Conservation (phyloP, 352 stramenopile species). For the Phytophthora sp. region DNA sequence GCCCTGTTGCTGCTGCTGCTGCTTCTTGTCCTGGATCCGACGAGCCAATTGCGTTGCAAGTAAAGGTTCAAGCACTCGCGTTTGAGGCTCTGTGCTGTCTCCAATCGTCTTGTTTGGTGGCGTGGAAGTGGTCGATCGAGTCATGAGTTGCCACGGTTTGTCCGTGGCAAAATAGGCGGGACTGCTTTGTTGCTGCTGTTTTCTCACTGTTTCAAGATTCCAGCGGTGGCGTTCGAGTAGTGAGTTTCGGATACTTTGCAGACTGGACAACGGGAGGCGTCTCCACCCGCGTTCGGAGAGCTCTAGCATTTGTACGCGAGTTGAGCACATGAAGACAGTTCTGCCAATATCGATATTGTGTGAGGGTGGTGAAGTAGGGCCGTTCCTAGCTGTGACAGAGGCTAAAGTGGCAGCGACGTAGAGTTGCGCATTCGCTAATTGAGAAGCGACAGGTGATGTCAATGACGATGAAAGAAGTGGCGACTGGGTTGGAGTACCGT, state of each 20-base stretch:
- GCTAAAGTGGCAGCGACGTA: conserved; percentile 38
- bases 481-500: not conserved
- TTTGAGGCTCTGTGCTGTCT: conserved; percentile 19
- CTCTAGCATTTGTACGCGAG: conserved; percentile 64
- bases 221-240: conserved; percentile 67
- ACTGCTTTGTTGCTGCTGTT: conserved; percentile 39
- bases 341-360: conserved; percentile 34
- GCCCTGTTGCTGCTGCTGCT: conserved; percentile 35
- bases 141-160: conserved; percentile 56
- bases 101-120: conserved; percentile 2
- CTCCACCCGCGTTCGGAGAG: conserved; percentile 71
- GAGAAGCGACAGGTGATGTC: conserved; percentile 8
- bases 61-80: conserved; percentile 30
- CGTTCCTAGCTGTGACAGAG: conserved; percentile 16
- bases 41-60: conserved; percentile 55
- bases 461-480: conserved; percentile 4
- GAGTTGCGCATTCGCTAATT: conserved; percentile 26
- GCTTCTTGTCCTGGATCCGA: conserved; percentile 58
- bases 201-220: conserved; percentile 47
- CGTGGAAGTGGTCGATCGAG: conserved; percentile 11
- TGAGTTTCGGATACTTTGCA: conserved; percentile 51
- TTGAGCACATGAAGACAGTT: conserved; percentile 71
- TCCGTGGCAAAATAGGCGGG: conserved; percentile 46
- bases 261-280: conserved; percentile 47
- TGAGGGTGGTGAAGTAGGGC: not conserved